Evolutionary conservation across 1,139 yeast genomes (phyloP).

Genomic region (Spencermartinsiella ligniputridi): DNA sequence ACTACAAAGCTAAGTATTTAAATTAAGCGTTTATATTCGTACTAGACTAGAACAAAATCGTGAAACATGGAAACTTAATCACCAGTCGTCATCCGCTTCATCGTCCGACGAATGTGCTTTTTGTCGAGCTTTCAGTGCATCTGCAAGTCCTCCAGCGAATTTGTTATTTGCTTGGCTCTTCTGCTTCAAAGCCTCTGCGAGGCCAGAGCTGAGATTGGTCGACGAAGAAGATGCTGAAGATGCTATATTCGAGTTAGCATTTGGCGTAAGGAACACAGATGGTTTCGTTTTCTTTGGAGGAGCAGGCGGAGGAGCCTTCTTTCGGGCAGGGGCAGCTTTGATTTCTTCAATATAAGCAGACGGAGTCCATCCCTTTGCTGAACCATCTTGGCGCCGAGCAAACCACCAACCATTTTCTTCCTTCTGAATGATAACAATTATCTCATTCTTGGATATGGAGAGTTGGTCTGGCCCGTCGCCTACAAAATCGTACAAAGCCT

Average conservation of each 20-base stretch:
- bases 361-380: conserved; percentile 96
- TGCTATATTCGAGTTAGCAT: conserved; percentile 19
- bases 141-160: conserved; percentile 83
- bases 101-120: conserved; percentile 79
- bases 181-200: conserved; percentile 65
- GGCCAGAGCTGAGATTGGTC: conserved; percentile 51
- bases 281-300: conserved; percentile 34
- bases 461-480: conserved; percentile 82
- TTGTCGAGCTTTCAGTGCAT: conserved; percentile 81
- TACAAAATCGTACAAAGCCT: conserved; percentile 84
- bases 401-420: conserved; percentile 91
- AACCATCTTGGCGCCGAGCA: conserved; percentile 70
- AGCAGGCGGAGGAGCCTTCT: conserved; percentile 17
- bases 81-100: conserved; percentile 45
- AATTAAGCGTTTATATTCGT: neutral
- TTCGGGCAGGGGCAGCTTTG: conserved; percentile 20
- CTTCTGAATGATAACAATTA: conserved; percentile 63
- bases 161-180: conserved; percentile 63
- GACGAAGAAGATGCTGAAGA: conserved; percentile 23
- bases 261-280: conserved; percentile 12
- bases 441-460: conserved; percentile 69
- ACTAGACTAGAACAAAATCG: neutral
- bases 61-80: too few relatives aligned
- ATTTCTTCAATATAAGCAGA: conserved; percentile 78
- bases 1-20: neutral